phyloP scores from a whole-genome alignment of 768 basidiomycete species.

The Collybiopsis luxurians region DNA sequence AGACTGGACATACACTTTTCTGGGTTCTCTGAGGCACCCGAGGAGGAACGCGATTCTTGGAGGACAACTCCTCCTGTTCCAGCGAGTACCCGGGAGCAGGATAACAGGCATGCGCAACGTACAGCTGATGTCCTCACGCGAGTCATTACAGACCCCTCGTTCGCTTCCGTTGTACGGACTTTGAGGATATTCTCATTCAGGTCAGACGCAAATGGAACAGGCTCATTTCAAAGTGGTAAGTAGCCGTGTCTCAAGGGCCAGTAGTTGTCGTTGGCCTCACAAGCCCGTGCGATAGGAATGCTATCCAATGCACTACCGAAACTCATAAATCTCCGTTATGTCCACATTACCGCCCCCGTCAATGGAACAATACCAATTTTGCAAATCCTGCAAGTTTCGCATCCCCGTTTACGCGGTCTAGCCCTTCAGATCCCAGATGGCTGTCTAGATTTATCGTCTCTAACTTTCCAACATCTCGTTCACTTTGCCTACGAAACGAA shows the following conservation, averaged over 20 bases:
- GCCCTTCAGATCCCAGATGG: conserved; percentile 46
- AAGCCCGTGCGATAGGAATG: conserved; percentile 44
- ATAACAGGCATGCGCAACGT: conserved; percentile 56
- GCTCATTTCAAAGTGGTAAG: conserved; percentile 66
- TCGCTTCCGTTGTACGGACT: conserved; percentile 56
- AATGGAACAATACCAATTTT: conserved; percentile 53
- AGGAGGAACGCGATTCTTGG: conserved; percentile 22
- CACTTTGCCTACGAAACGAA: conserved; percentile 56
- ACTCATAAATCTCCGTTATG: conserved; percentile 53
- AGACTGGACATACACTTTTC: conserved; percentile 65
- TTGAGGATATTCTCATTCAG: conserved; percentile 56
- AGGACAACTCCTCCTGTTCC: neutral
- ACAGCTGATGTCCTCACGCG: conserved; percentile 71
- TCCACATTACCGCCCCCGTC: conserved; percentile 56
- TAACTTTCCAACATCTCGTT: conserved; percentile 51
- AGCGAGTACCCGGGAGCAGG: conserved; percentile 30
- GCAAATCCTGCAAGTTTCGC: conserved; percentile 46
- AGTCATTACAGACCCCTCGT: conserved; percentile 57
- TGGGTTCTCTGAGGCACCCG: conserved; percentile 24
- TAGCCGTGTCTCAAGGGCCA: no score
- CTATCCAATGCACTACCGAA: conserved; percentile 67
- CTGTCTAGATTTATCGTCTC: conserved; percentile 41
- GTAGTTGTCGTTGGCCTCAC: no score
- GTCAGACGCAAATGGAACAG: conserved; percentile 43
- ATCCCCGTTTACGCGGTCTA: conserved; percentile 52